These are phyloP conservation scores for Desmodesmus armatus DNA, from an alignment of 139 green algal genomes.

Conservation along the genomic window DNA sequence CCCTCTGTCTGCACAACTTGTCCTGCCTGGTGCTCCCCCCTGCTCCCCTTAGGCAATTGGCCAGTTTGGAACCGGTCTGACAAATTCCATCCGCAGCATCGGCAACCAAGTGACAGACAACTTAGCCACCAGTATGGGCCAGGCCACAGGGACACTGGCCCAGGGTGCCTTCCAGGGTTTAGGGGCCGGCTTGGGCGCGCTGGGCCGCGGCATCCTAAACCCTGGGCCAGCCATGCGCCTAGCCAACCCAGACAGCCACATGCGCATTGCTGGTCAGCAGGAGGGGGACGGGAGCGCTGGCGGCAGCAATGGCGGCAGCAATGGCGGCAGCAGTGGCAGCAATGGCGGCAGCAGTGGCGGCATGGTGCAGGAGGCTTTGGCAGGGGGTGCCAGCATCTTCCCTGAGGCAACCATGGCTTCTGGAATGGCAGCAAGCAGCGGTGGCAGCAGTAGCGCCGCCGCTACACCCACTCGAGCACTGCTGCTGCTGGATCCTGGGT, in stretches of 20 bases:
- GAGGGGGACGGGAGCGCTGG: too few relatives aligned
- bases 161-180: background rate
- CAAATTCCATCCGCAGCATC: conserved; percentile 9
- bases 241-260: background rate
- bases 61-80: background rate
- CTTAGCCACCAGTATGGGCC: background rate
- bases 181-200: background rate
- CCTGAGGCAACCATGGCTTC: background rate
- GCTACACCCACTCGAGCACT: background rate
- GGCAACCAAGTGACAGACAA: conserved; percentile 7
- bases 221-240: too few relatives aligned
- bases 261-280: background rate
- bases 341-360: background rate
- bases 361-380: background rate
- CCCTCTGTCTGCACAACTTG: too few relatives aligned
- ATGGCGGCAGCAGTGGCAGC: background rate
- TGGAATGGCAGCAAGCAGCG: too few relatives aligned
- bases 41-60: too few relatives aligned
- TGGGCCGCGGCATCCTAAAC: background rate
- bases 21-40: too few relatives aligned
- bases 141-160: conserved; percentile 6
- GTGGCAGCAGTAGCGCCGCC: background rate
- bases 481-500: background rate
- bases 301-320: background rate
- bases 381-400: background rate